Conservation (phyloP, 2,329 filamentous ascomycete genomes). For the Ascochyta rabiei region DNA sequence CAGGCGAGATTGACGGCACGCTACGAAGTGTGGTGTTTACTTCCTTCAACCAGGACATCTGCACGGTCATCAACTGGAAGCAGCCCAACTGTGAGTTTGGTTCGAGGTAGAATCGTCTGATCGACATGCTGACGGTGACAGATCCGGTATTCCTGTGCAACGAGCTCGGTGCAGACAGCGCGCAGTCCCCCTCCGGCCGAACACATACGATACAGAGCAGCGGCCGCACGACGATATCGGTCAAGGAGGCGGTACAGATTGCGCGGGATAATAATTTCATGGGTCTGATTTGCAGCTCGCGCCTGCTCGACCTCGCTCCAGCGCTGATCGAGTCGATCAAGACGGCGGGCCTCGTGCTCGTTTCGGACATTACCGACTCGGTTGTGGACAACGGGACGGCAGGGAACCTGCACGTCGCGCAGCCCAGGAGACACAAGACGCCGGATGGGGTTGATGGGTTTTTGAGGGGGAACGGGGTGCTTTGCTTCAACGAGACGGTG, state of each 20-base stretch:
- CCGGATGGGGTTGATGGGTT: conserved; percentile 87
- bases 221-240: conserved; percentile 77
- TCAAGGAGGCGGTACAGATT: conserved; percentile 93
- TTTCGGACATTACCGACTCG: conserved; percentile 79
- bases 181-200: conserved; percentile 38
- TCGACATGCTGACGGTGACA: conserved; percentile 38
- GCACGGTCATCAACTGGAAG: conserved; percentile 97
- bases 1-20: conserved; percentile 62
- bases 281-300: conserved; percentile 89
- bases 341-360: conserved; percentile 87
- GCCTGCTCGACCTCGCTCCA: conserved; percentile 82
- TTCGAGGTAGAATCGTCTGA: conserved; percentile 9
- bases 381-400: conserved; percentile 41
- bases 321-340: conserved; percentile 93
- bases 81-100: conserved; percentile 81
- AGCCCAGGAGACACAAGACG: conserved; percentile 53
- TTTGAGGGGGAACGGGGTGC: conserved; percentile 81
- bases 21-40: conserved; percentile 92
- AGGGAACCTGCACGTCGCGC: conserved; percentile 50
- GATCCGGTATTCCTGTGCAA: conserved; percentile 95
- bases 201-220: conserved; percentile 60
- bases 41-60: conserved; percentile 87
- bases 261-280: conserved; percentile 98
- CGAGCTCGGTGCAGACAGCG: conserved; percentile 73
- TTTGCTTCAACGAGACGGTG: conserved; percentile 92